Percentiles rank a stretch among this genome's conserved stretches.
Conservation (phyloP, 2,329 filamentous ascomycete species). For the Claviceps monticola region DNA sequence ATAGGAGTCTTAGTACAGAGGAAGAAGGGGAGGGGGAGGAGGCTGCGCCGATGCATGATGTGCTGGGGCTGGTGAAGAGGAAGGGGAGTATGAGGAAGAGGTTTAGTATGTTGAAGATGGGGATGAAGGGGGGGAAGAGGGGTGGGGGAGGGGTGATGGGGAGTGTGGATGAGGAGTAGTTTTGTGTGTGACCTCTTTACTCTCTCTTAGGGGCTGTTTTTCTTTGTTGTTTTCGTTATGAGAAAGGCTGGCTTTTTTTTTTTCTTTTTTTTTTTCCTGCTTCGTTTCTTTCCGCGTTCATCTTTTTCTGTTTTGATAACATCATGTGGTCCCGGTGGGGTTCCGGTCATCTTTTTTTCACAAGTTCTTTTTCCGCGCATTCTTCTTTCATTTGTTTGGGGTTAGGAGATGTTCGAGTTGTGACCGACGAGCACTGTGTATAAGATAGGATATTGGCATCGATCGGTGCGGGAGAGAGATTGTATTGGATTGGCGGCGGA, state of each 20-base stretch:
- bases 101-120: constrained; percentile 63
- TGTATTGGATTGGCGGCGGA: not conserved
- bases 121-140: constrained; percentile 51
- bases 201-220: not conserved
- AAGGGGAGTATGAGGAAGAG: constrained; percentile 61
- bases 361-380: too few species aligned
- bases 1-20: constrained; percentile 12
- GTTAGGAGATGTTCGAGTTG: too few species aligned
- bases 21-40: constrained; percentile 5
- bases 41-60: constrained; percentile 15
- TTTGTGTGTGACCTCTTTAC: not conserved
- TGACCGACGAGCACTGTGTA: too few species aligned
- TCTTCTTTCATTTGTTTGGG: too few species aligned
- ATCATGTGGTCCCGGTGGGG: too few species aligned
- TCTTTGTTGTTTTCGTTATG: not conserved
- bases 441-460: too few species aligned
- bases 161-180: constrained; percentile 41
- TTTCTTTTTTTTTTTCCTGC: not conserved
- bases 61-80: constrained; percentile 23
- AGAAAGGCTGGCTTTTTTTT: not conserved
- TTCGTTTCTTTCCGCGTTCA: too few species aligned
- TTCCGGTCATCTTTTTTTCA: too few species aligned
- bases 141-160: constrained; percentile 35
- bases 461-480: not conserved
- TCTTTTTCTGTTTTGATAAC: too few species aligned